Evolutionary conservation across 2,329 filamentous ascomycete genomes (phyloP).

Genomic region (Pestalotiopsis sp.): DNA sequence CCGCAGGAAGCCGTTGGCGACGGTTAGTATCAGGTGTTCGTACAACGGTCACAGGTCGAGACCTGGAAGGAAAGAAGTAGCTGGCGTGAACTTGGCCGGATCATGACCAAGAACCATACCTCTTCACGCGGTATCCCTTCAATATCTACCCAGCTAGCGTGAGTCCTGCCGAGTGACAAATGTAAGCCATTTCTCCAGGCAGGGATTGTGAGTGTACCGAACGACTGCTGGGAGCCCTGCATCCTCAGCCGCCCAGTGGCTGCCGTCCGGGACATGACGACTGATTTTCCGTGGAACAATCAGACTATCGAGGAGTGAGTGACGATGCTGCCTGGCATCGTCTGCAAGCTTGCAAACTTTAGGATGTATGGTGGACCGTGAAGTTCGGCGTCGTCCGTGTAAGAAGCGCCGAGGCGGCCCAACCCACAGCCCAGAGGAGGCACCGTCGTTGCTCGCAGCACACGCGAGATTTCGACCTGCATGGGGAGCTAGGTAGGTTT

Average conservation of each 20-base stretch:
- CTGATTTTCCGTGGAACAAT: neutral
- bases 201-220: neutral
- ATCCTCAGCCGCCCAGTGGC: neutral
- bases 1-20: neutral
- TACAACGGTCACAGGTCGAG: neutral
- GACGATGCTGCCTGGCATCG: neutral
- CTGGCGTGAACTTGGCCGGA: slow-evolving; percentile 1
- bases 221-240: neutral
- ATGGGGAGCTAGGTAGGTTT: neutral
- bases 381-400: neutral
- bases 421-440: neutral
- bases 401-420: neutral
- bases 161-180: neutral
- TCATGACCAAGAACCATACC: neutral
- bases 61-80: neutral
- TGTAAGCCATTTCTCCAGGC: neutral
- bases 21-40: neutral
- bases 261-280: neutral
- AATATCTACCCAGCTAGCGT: neutral
- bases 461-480: neutral
- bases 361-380: neutral
- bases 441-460: neutral
- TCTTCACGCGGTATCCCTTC: neutral
- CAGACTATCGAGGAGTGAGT: neutral
- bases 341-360: neutral